A percentile compares a stretch with the other conserved stretches of the same genome.
phyloP scores from a whole-genome alignment of 129 eudicot genomes.

The Scalesia atractyloides region DNA sequence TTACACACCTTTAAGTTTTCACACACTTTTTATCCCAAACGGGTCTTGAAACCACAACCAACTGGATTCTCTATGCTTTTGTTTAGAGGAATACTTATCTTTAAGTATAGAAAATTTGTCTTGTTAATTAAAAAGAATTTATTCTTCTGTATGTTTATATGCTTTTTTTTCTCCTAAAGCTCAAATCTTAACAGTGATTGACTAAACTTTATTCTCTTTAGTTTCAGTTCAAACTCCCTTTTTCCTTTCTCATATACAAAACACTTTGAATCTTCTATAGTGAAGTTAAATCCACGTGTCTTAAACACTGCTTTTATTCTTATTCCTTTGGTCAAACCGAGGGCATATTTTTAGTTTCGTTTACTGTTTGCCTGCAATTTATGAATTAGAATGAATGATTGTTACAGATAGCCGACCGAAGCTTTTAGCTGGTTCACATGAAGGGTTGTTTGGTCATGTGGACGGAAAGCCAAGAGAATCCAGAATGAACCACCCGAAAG shows the following conservation, averaged over 20 bases:
- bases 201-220: slow-evolving; percentile 28
- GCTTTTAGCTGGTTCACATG: slow-evolving; percentile 80
- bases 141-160: slow-evolving; percentile 42
- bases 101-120: slow-evolving; percentile 28
- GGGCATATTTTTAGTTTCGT: not conserved
- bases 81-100: slow-evolving; percentile 55
- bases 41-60: not conserved
- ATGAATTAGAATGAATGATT: slow-evolving; percentile 17
- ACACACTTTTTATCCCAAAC: not conserved
- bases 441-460: slow-evolving; percentile 85
- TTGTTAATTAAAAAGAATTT: slow-evolving; percentile 30
- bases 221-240: slow-evolving; percentile 29
- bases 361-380: slow-evolving; percentile 6
- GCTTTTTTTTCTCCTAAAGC: slow-evolving; percentile 33
- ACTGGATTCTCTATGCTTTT: slow-evolving; percentile 44
- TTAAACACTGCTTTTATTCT: slow-evolving; percentile 24
- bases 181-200: slow-evolving; percentile 27
- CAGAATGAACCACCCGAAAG: slow-evolving; percentile 84
- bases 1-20: not conserved
- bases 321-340: slow-evolving; percentile 28
- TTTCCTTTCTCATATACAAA: slow-evolving; percentile 25
- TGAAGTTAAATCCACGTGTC: not conserved
- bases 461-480: slow-evolving; percentile 94
- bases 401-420: slow-evolving; percentile 82
- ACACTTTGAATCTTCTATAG: slow-evolving; percentile 36